A percentile compares a stretch with the other conserved stretches of the same genome.
These are phyloP conservation scores for Ilex asprella DNA, from an alignment of 257 asterid species.

Conservation along the genomic window DNA sequence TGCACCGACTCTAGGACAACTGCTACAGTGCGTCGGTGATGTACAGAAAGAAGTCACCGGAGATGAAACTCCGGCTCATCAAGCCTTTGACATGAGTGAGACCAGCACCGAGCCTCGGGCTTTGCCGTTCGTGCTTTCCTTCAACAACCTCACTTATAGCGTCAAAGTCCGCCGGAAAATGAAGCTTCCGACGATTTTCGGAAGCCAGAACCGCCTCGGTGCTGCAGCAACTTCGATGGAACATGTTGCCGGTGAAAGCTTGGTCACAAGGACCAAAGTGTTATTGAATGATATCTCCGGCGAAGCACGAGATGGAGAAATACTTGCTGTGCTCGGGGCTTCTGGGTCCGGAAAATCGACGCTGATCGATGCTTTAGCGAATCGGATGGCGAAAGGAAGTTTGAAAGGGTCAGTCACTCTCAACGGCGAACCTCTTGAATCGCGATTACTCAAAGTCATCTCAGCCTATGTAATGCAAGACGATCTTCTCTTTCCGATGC, in stretches of 20 bases:
- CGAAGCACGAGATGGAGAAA: constrained; percentile 43
- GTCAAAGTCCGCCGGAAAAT: constrained; percentile 28
- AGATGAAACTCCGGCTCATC: constrained; percentile 74
- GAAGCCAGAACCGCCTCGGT: constrained; percentile 9
- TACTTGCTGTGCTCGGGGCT: constrained; percentile 43
- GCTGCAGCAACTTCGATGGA: constrained; percentile 2
- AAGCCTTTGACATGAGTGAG: constrained; percentile 46
- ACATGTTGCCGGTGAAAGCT: constrained; percentile 15
- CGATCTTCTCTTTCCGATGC: constrained; percentile 36
- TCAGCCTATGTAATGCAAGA: constrained; percentile 52
- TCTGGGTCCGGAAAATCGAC: constrained; percentile 50
- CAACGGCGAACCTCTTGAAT: constrained; percentile 32
- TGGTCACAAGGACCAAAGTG: constrained; percentile 10
- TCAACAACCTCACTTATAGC: constrained; percentile 50
- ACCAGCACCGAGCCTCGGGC: constrained; percentile 28
- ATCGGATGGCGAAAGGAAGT: constrained; percentile 33
- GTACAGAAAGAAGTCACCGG: constrained; percentile 49
- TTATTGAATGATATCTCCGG: constrained; percentile 38
- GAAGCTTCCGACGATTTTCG: constrained; percentile 1
- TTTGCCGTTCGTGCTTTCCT: constrained; percentile 53
- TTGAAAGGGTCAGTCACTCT: constrained; percentile 35
- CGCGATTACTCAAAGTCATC: constrained; percentile 32
- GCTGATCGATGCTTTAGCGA: constrained; percentile 39
- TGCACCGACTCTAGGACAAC: constrained; percentile 33
- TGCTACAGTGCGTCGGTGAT: constrained; percentile 30